Evolutionary conservation across 1,284 basidiomycete species (phyloP).

Genomic region (Rhodotorula sp.): DNA sequence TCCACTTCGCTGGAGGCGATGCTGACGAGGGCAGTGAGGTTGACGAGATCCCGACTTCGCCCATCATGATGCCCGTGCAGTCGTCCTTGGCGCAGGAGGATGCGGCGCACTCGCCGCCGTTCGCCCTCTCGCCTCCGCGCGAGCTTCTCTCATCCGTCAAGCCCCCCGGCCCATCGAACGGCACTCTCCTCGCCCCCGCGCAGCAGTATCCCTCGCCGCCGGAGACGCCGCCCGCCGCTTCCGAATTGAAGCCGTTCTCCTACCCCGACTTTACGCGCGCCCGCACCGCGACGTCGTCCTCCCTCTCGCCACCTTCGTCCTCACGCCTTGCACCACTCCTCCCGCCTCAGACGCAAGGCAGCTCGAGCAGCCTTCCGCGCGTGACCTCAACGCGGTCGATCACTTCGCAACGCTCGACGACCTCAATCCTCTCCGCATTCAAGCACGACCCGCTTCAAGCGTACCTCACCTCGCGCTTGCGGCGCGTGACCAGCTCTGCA

Average conservation of each 20-base stretch:
- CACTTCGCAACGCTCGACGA: background rate
- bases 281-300: background rate
- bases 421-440: conserved; percentile 10
- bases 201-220: conserved; percentile 38
- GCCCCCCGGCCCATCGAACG: background rate
- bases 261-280: background rate
- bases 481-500: conserved; percentile 20
- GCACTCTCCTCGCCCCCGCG: background rate
- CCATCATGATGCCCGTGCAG: background rate
- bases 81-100: background rate
- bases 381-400: conserved; percentile 4
- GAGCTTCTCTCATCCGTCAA: background rate
- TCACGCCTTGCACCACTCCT: conserved; percentile 5
- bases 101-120: background rate
- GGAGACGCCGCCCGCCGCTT: conserved; percentile 19
- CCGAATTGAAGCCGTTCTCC: background rate
- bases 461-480: conserved; percentile 5
- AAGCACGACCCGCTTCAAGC: conserved; percentile 17
- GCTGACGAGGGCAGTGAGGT: background rate
- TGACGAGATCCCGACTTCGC: too few relatives aligned
- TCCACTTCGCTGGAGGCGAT: conserved; percentile 12
- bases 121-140: background rate
- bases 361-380: background rate
- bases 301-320: background rate
- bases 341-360: background rate